Evolutionary conservation across 129 eudicot genomes (phyloP), one percentile per base, ranked within the genome.

Genomic region (Mikania micrantha): DNA sequence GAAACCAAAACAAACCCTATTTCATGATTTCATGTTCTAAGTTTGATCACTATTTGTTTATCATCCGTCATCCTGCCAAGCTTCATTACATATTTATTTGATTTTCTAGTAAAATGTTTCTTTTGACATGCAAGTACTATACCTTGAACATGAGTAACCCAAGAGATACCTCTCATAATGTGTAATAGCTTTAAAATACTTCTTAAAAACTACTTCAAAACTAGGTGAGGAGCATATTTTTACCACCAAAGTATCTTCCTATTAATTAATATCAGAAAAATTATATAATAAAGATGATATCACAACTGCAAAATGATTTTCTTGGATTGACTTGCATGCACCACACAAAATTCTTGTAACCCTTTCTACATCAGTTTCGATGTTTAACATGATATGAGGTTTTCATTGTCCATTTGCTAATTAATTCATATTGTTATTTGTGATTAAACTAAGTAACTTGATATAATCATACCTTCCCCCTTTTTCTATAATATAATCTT

Each of bases 401-500:
- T 36, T 41, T 64, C 22, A 64, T 24, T 24, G 29, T 32, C 19
- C 38, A 64, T 64, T 22, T 64, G 19, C 47, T 35, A 34, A 16
- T 29, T 17, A 45, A 1, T 45, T 12, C 20, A 44, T 28, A 16
- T 4, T 45, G 57, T 16, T 44, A 45, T 66, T 52, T n/a, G 62
- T 9, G 27, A 72, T 40, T 22, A 59, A 40, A 59, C 32, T 17
- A 77, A 62, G 48, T 60, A 60, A 53, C 21, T n/a, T 57, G 22
- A 56, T 32, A 21, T 17, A 40, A 19, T 24, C 76, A 59, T 75
- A 92, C 98, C 98, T 93, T 77, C 98, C 98, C 42, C 98, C 98
- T 79, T 81, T 88, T 16, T 78, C 90, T 36, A 69, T 78, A 71
- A 93, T 93, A 78, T 93, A 93, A 41, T 93, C 82, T 81, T 73